phyloP scores from a whole-genome alignment of 2,329 filamentous ascomycete genomes.

The Ascochyta rabiei region DNA sequence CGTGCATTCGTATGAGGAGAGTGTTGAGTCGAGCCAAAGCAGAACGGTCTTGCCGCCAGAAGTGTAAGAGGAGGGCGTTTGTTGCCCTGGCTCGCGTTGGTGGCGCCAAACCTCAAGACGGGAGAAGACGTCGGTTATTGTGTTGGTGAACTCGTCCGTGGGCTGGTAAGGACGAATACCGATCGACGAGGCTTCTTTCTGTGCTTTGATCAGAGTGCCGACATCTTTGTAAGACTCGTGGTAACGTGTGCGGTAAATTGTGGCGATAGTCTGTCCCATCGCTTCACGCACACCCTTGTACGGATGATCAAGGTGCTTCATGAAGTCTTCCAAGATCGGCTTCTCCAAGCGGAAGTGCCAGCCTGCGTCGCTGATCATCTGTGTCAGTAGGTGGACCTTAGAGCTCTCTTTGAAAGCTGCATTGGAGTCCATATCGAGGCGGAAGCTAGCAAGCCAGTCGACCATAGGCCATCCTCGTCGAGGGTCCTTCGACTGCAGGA shows the following conservation, averaged over 20 bases:
- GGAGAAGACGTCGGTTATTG: constrained; percentile 75
- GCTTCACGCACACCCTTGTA: constrained; percentile 97
- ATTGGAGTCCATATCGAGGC: constrained; percentile 91
- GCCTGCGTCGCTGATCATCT: constrained; percentile 82
- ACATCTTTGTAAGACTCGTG: constrained; percentile 92
- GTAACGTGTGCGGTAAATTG: constrained; percentile 88
- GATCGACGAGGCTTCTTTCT: constrained; percentile 80
- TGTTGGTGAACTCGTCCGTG: constrained; percentile 72
- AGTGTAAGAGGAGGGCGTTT: constrained; percentile 92
- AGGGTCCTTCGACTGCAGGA: constrained; percentile 87
- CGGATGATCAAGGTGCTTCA: constrained; percentile 91
- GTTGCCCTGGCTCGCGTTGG: constrained; percentile 82
- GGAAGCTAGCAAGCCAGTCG: constrained; percentile 80
- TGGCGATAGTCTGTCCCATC: constrained; percentile 86
- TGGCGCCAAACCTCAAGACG: constrained; percentile 87
- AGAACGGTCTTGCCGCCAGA: constrained; percentile 95
- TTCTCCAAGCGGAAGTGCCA: constrained; percentile 96
- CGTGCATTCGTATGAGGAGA: constrained; percentile 91
- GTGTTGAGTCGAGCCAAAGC: constrained; percentile 89
- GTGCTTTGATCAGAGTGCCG: constrained; percentile 72
- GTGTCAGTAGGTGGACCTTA: constrained; percentile 89
- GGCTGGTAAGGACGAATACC: constrained; percentile 85
- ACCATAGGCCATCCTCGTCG: constrained; percentile 85
- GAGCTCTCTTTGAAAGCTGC: constrained; percentile 99
- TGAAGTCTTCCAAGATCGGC: constrained; percentile 86